phyloP scores from a whole-genome alignment of 352 stramenopile genomes.

The Phytophthora palmivora region DNA sequence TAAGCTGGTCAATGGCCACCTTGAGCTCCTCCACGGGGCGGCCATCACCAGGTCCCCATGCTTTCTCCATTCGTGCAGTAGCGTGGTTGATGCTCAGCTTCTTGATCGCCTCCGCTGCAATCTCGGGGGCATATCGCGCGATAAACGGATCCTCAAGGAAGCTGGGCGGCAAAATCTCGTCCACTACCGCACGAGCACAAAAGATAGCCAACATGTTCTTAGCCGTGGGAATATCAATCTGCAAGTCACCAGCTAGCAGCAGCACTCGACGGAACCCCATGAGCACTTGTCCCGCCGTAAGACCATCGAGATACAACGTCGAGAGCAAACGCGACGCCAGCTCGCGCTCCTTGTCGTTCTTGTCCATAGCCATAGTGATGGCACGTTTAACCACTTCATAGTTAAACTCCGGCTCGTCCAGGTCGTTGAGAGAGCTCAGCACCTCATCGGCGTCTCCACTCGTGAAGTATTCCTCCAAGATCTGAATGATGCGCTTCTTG shows the following conservation, averaged over 20 bases:
- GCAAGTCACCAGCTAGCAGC: conserved; percentile 95
- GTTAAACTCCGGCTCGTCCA: conserved; percentile 78
- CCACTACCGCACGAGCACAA: conserved; percentile 96
- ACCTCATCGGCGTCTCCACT: conserved; percentile 93
- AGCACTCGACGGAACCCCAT: conserved; percentile 97
- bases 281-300: conserved; percentile 78
- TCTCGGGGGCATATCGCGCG: conserved; percentile 91
- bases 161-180: conserved; percentile 98
- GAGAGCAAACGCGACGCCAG: conserved; percentile 91
- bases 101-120: conserved; percentile 96
- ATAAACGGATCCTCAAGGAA: conserved; percentile 98
- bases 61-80: conserved; percentile 95
- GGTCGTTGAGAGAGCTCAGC: conserved; percentile 70
- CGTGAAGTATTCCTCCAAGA: conserved; percentile 90
- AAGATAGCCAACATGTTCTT: conserved; percentile 96
- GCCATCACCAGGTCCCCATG: conserved; percentile 96
- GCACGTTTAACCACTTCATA: conserved; percentile 96
- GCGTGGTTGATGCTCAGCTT: conserved; percentile 98
- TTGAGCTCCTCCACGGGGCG: conserved; percentile 93
- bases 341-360: conserved; percentile 48
- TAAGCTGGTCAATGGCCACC: conserved; percentile 95
- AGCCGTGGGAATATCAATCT: conserved; percentile 95
- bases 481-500: conserved; percentile 93
- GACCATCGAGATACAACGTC: conserved; percentile 91
- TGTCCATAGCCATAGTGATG: conserved; percentile 96